Evolutionary conservation across 495 filamentous ascomycete species (phyloP).

Genomic region (Podospora fimiseda): DNA sequence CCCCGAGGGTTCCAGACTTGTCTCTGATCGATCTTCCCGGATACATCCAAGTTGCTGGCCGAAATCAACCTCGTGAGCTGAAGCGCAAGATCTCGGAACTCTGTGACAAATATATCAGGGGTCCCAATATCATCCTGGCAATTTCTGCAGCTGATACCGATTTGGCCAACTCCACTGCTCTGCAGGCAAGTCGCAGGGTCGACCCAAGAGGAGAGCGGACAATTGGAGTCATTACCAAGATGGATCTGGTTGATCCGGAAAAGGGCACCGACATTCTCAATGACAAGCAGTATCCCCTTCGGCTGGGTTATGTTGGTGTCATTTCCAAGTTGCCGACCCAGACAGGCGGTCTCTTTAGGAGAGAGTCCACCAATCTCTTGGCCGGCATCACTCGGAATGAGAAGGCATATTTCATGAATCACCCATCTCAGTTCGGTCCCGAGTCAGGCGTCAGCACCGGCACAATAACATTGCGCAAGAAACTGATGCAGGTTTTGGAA

Average conservation of each 20-base stretch:
- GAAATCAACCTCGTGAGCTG: slow-evolving; percentile 83
- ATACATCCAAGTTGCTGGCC: slow-evolving; percentile 90
- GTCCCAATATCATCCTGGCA: slow-evolving; percentile 92
- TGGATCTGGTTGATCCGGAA: slow-evolving; percentile 88
- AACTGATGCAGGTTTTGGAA: slow-evolving; percentile 94
- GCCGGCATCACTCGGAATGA: slow-evolving; percentile 83
- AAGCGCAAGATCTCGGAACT: slow-evolving; percentile 95
- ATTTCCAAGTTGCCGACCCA: slow-evolving; percentile 69
- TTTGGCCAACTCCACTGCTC: slow-evolving; percentile 89
- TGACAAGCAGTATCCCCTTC: slow-evolving; percentile 89
- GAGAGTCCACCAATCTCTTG: slow-evolving; percentile 75
- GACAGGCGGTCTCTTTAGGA: slow-evolving; percentile 71
- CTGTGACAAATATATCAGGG: slow-evolving; percentile 96
- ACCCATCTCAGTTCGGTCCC: slow-evolving; percentile 72
- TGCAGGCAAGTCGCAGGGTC: slow-evolving; percentile 83
- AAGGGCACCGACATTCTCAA: slow-evolving; percentile 70
- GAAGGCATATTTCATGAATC: slow-evolving; percentile 75
- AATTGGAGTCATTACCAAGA: slow-evolving; percentile 97
- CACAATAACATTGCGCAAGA: slow-evolving; percentile 81
- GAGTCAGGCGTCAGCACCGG: slow-evolving; percentile 68
- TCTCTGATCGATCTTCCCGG: slow-evolving; percentile 95
- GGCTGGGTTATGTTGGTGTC: slow-evolving; percentile 95
- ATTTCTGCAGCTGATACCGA: slow-evolving; percentile 98
- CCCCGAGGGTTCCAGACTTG: slow-evolving; percentile 89
- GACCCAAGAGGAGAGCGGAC: slow-evolving; percentile 93